Base-by-base conservation (phyloP, 2,329 filamentous ascomycete genomes). In the Raffaelea ambrosiae region DNA sequence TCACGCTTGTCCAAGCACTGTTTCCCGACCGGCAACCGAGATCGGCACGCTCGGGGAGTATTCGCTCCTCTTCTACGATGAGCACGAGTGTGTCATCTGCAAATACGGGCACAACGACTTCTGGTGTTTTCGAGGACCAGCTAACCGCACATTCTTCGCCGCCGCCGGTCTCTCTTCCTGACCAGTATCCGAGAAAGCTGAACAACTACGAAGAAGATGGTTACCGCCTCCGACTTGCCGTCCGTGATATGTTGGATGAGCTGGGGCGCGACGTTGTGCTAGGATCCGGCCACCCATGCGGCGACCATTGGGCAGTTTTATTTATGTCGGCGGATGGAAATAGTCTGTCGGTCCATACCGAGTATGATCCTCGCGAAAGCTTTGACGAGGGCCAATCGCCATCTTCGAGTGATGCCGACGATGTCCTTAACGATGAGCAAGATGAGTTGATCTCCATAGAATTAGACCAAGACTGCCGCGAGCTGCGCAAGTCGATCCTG, bases 281-380 rank as follows among this genome's bases (percentile, higher is more conserved):
- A 44, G 85, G 84, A 20, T 72, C 78, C 14, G 84, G 81, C 47
- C 86, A 93, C 57, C 88, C 88, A 9, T 91, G 86, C 52, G 83
- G 84, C 1, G 88, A 94, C 64, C 75, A 83, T 48, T 95, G 88
- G 88, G 78, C 85, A 4, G 83, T 93, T 7, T 69, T 94, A 9
- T 91, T 90, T 58, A 79, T 94, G 48, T 85, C 85, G 1, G 67
- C 79, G 1, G 81, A 89, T 61, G 86, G 87, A 29, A 81, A 79
- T 58, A 73, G 73, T 45, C 68, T 94, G 38, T 83, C 81, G 8
- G 76, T 81, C 3, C 76, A 83, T 38, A 16, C 18, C 5, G 35
- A 9, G 7, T 38, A 16, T 7, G 35, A 38, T n/a, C 14, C 18
- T 38, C 35, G 35, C 16, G 40, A 46, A 2, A 49, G 42, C 5